Base-by-base conservation (phyloP, 805 yeast genomes). In the Saccharomycopsis vini region DNA sequence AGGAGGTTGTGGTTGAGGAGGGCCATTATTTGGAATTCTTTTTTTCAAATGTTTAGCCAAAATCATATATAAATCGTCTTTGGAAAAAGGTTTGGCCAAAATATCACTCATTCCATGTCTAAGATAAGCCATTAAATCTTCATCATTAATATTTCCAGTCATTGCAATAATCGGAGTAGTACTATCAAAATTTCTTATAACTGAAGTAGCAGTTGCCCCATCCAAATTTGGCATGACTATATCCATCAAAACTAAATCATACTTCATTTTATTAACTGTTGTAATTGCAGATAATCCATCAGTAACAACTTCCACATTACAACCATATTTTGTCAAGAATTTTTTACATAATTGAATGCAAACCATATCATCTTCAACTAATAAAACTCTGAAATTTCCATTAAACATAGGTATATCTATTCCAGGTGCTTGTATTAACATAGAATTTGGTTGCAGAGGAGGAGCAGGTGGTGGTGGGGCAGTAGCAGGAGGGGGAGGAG, bases 91-190 rank as follows among this genome's bases (percentile, higher is more conserved):
- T 57, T 92, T 87, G 3, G 95, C 95, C 50, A 92, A 67, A 30
- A 92, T 86, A 61, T 87, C 95, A 46, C 85, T 80, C 86, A 88
- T 88, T 3, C 96, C 97, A 56, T 87, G 86, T 53, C 81, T 81
- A 47, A 85, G 64, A 59, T 84, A 87, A 1, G 79, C 81, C 38
- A 83, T 82, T 46, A 87, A 67, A 60, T 87, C 95, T 52, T 81
- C 77, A 51, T 81, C 85, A 52, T 83, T 81, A 45, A 86, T 83
- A 57, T 86, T 87, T 33, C 95, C 94, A 2, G 95, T 86, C 95
- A 86, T 86, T 24, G 95, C 94, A 52, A 92, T 81, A 50, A 92
- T 85, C 10, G 97, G 97, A 0, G 96, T 86, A 43, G 73, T 73
- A 18, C 77, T 75, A 60, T 88, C 95, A 58, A 86, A 85, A 16